Conservation (phyloP, 352 stramenopile genomes). For the Phytophthora podocarpi region DNA sequence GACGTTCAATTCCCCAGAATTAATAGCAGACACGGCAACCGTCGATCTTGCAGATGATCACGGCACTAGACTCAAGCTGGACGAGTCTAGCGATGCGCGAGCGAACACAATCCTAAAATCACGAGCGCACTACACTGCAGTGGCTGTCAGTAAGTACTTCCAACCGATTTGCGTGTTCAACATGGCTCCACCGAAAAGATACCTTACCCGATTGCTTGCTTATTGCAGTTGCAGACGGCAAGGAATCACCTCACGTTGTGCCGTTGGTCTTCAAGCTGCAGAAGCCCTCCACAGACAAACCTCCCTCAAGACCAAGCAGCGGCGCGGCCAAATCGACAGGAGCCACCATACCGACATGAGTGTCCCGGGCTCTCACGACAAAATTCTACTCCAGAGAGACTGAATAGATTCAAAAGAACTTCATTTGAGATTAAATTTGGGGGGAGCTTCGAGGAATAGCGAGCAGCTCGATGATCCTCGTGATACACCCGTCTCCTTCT, state of each 20-base stretch:
- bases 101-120: slow-evolving; percentile 51
- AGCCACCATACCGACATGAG: slow-evolving; percentile 5
- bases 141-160: slow-evolving; percentile 56
- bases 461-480: slow-evolving; percentile 13
- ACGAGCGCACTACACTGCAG: slow-evolving; percentile 51
- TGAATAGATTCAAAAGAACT: slow-evolving; percentile 19
- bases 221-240: slow-evolving; percentile 35
- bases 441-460: slow-evolving; percentile 23
- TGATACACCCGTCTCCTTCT: slow-evolving; percentile 1
- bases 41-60: slow-evolving; percentile 63
- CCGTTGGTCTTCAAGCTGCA: slow-evolving; percentile 46
- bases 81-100: slow-evolving; percentile 40
- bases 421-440: slow-evolving; percentile 28
- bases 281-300: slow-evolving; percentile 4
- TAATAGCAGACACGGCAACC: slow-evolving; percentile 39
- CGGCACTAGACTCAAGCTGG: slow-evolving; percentile 50
- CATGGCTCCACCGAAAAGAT: background rate
- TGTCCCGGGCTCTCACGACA: too few relatives aligned
- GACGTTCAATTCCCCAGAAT: slow-evolving; percentile 34
- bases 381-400: background rate
- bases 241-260: slow-evolving; percentile 39
- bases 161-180: background rate
- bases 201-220: background rate
- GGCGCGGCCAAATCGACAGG: slow-evolving; percentile 18
- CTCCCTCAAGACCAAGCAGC: slow-evolving; percentile 15